These are phyloP conservation scores for Tylopilus vinaceipallidus DNA, from an alignment of 768 basidiomycete genomes.

Conservation along the genomic window DNA sequence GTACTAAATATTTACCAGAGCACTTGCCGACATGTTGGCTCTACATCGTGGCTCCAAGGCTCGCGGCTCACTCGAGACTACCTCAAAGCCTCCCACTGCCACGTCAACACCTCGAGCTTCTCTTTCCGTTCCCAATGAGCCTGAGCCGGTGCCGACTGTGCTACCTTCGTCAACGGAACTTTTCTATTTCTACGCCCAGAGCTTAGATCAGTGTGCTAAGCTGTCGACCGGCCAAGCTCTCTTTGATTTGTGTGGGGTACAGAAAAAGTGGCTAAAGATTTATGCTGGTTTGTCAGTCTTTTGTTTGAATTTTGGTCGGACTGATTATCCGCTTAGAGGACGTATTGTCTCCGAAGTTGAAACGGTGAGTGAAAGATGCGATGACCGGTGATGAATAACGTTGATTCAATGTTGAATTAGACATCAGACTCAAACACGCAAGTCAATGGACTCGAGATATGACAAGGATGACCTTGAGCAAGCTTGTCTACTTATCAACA, in stretches of 20 bases:
- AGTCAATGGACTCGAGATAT: conserved; percentile 77
- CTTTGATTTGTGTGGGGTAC: conserved; percentile 75
- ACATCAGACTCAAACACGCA: conserved; percentile 46
- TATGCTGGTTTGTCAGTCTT: conserved; percentile 69
- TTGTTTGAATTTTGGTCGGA: no score
- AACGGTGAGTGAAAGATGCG: conserved; percentile 48
- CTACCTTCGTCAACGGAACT: conserved; percentile 93
- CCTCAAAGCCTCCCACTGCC: conserved; percentile 25
- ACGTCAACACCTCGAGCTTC: conserved; percentile 36
- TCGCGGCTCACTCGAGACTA: conserved; percentile 65
- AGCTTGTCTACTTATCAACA: conserved; percentile 90
- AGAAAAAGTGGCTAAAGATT: conserved; percentile 91
- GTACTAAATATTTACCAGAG: conserved; percentile 42
- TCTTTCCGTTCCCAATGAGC: conserved; percentile 40
- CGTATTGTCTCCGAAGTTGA: conserved; percentile 70
- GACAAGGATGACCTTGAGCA: conserved; percentile 76
- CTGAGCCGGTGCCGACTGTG: conserved; percentile 57
- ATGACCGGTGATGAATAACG: neutral
- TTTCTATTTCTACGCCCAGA: conserved; percentile 97
- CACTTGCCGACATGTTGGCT: conserved; percentile 87
- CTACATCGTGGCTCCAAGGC: conserved; percentile 65
- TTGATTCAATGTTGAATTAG: conserved; percentile 27
- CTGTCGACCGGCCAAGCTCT: conserved; percentile 82
- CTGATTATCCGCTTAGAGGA: conserved; percentile 87
- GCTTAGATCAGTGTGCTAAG: conserved; percentile 90